phyloP scores from a whole-genome alignment of 2,329 filamentous ascomycete species.

The Periconia digitata region DNA sequence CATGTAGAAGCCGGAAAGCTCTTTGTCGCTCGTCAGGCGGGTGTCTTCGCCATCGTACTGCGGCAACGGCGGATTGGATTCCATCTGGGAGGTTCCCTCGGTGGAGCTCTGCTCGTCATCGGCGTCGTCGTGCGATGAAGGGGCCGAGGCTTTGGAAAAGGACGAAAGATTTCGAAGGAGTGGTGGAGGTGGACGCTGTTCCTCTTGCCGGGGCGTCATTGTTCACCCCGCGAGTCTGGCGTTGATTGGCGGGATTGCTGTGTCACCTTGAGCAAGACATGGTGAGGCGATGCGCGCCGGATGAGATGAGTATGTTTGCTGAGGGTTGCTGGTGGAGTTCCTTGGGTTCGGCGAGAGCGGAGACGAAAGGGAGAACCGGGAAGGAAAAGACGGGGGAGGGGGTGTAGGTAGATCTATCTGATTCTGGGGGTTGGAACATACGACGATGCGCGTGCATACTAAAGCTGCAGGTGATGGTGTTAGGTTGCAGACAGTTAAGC shows the following conservation, averaged over 20 bases:
- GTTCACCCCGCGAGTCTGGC: constrained; percentile 7
- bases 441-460: neutral
- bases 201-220: constrained; percentile 35
- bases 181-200: constrained; percentile 21
- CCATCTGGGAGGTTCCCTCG: constrained; percentile 35
- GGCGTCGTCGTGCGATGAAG: constrained; percentile 44
- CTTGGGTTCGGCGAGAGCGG: neutral
- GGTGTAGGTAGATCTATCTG: neutral
- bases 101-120: constrained; percentile 47
- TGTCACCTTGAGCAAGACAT: constrained; percentile 29
- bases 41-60: constrained; percentile 83
- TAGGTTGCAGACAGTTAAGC: neutral
- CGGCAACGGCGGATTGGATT: constrained; percentile 39
- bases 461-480: neutral
- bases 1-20: constrained; percentile 92
- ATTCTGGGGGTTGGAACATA: neutral
- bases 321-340: neutral
- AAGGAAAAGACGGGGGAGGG: neutral
- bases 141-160: constrained; percentile 37
- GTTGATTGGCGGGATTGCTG: constrained; percentile 26
- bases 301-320: neutral
- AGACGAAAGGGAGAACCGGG: neutral
- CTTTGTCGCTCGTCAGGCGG: constrained; percentile 81
- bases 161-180: constrained; percentile 34
- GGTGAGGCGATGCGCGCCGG: neutral